These are phyloP conservation scores for Hyphodiscus sp. DNA, from an alignment of 2,329 filamentous ascomycete genomes.

Conservation along the genomic window DNA sequence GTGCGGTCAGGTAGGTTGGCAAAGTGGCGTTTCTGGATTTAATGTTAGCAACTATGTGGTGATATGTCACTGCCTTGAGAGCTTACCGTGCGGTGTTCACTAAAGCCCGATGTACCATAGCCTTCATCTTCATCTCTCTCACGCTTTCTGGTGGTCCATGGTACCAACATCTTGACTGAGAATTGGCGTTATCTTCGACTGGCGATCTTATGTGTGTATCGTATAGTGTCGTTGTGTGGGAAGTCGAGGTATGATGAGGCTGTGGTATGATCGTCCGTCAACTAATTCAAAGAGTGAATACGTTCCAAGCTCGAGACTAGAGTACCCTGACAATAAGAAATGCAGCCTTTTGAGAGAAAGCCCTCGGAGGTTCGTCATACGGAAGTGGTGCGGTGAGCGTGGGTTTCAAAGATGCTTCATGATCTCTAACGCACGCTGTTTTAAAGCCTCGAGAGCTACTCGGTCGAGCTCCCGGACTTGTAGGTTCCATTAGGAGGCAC, in stretches of 20 bases:
- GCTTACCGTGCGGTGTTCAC: conserved; percentile 27
- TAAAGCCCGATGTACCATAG: conserved; percentile 21
- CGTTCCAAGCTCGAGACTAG: background rate
- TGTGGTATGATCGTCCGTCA: background rate
- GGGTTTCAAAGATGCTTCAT: conserved; percentile 24
- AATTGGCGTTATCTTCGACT: background rate
- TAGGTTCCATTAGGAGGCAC: too few relatives aligned
- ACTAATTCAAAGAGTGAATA: background rate
- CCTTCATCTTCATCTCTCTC: conserved; percentile 27
- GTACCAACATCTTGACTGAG: background rate
- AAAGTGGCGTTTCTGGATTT: conserved; percentile 28
- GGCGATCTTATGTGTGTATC: conserved; percentile 1
- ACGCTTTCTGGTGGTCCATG: conserved; percentile 22
- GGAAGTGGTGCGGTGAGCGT: conserved; percentile 4
- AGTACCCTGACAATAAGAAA: background rate
- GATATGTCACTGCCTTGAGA: background rate
- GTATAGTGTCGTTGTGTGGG: conserved; percentile 10
- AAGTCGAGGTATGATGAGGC: conserved; percentile 1
- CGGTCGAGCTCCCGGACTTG: too few relatives aligned
- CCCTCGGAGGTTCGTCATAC: background rate
- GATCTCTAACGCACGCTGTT: background rate
- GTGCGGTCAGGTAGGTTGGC: conserved; percentile 24
- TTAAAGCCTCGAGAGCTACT: background rate
- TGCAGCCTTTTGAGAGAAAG: background rate
- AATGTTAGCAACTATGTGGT: conserved; percentile 4